Percentiles rank a stretch among this genome's conserved stretches.
phyloP scores from a whole-genome alignment of 2,329 filamentous ascomycete species.

The Stylonectria norvegica region DNA sequence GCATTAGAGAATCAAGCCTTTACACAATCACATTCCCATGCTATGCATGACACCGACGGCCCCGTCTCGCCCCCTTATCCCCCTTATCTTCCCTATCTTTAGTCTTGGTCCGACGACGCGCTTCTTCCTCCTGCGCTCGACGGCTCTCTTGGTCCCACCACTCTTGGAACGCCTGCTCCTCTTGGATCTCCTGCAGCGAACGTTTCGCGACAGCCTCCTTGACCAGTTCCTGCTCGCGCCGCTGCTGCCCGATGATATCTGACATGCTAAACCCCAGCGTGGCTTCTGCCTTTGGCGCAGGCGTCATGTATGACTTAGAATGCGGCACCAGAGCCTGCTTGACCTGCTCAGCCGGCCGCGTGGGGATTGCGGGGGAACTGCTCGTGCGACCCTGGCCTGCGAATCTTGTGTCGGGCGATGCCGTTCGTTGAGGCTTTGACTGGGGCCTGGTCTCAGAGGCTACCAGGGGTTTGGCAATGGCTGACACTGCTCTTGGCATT shows the following conservation, averaged over 20 bases:
- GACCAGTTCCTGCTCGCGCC: slow-evolving; percentile 76
- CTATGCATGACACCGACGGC: slow-evolving; percentile 31
- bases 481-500: slow-evolving; percentile 25
- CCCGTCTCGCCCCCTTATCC: slow-evolving; percentile 33
- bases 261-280: slow-evolving; percentile 71
- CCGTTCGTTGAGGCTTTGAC: slow-evolving; percentile 45
- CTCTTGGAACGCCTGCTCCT: slow-evolving; percentile 93
- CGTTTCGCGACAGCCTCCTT: slow-evolving; percentile 83
- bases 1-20: too few relatives aligned
- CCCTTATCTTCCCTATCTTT: slow-evolving; percentile 44
- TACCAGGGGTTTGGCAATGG: slow-evolving; percentile 41
- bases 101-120: slow-evolving; percentile 36
- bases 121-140: slow-evolving; percentile 63
- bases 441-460: slow-evolving; percentile 40
- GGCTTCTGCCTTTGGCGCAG: slow-evolving; percentile 59
- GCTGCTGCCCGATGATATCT: slow-evolving; percentile 86
- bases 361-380: slow-evolving; percentile 30
- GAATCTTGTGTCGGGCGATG: slow-evolving; percentile 62
- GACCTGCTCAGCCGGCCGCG: slow-evolving; percentile 27
- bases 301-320: slow-evolving; percentile 57
- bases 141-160: slow-evolving; percentile 91
- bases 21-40: too few relatives aligned
- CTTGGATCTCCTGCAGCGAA: slow-evolving; percentile 89
- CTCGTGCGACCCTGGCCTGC: slow-evolving; percentile 50
- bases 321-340: slow-evolving; percentile 51